Evolutionary conservation across 2,329 filamentous ascomycete genomes (phyloP).

Genomic region (Aschersonia sp.): DNA sequence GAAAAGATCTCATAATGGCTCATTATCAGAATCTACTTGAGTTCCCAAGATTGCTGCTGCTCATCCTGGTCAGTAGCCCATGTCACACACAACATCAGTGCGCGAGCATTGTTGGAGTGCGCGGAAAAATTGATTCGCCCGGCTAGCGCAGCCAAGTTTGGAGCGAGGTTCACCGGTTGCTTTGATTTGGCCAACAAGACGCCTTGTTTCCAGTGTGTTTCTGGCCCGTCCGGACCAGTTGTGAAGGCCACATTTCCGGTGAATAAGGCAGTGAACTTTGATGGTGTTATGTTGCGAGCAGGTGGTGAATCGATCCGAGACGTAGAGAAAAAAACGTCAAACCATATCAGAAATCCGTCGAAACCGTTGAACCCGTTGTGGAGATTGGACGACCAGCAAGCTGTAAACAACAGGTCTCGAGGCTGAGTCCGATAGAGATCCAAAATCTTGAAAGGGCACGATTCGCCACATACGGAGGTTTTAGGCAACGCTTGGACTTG

Average conservation of each 20-base stretch:
- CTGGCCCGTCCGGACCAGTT: conserved; percentile 61
- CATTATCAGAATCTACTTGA: conserved; percentile 19
- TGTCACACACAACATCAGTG: conserved; percentile 46
- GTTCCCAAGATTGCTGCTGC: conserved; percentile 34
- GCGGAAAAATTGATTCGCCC: conserved; percentile 61
- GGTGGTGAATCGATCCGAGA: conserved; percentile 36
- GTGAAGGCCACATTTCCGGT: conserved; percentile 68
- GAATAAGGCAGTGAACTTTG: conserved; percentile 43
- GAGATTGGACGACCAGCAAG: conserved; percentile 49
- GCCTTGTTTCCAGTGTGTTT: conserved; percentile 87
- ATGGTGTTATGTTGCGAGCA: conserved; percentile 37
- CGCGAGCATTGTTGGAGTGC: conserved; percentile 53
- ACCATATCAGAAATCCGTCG: conserved; percentile 88
- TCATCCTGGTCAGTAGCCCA: conserved; percentile 38
- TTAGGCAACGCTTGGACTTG: conserved; percentile 58
- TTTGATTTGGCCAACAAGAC: conserved; percentile 55
- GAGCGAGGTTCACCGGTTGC: conserved; percentile 28
- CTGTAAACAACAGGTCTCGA: conserved; percentile 63
- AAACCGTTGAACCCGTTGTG: conserved; percentile 49
- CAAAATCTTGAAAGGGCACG: conserved; percentile 57
- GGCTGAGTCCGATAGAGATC: conserved; percentile 60
- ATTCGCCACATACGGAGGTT: conserved; percentile 41
- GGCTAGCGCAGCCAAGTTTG: conserved; percentile 41
- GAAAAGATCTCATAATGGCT: no score
- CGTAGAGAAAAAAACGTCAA: conserved; percentile 81